Conservation (phyloP, 106 monocot species). For the Acorus calamus region DNA sequence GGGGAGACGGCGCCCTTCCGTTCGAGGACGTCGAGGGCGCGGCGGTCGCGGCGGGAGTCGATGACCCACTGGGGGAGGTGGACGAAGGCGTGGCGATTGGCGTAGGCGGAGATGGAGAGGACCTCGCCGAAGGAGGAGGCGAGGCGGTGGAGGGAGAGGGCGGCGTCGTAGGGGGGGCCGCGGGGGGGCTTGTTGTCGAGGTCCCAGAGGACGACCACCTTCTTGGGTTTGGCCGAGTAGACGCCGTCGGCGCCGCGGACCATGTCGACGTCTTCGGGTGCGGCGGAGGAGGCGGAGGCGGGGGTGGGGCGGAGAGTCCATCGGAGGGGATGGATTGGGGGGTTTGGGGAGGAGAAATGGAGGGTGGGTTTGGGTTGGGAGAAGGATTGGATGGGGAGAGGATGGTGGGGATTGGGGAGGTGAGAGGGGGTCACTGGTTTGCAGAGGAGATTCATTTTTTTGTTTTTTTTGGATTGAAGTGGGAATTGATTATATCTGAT, state of each 20-base stretch:
- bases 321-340: neutral
- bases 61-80: conserved; percentile 80
- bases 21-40: conserved; percentile 46
- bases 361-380: neutral
- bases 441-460: no score
- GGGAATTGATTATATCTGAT: no score
- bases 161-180: conserved; percentile 69
- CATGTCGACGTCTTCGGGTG: conserved; percentile 55
- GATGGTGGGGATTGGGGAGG: conserved; percentile 3
- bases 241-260: conserved; percentile 46
- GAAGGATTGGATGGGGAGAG: neutral
- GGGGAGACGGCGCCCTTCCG: conserved; percentile 28
- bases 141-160: conserved; percentile 46
- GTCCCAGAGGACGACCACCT: conserved; percentile 86
- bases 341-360: neutral
- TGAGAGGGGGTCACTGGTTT: neutral
- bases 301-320: neutral
- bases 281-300: conserved; percentile 9
- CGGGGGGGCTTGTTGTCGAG: conserved; percentile 98
- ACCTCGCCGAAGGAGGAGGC: conserved; percentile 68
- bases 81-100: conserved; percentile 91
- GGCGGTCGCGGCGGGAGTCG: conserved; percentile 52
- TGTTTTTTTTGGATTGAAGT: no score
- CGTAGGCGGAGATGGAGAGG: conserved; percentile 65
- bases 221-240: conserved; percentile 37